Base-by-base conservation (phyloP, 208 protist genomes). In the Acanthamoeba royreba region DNA sequence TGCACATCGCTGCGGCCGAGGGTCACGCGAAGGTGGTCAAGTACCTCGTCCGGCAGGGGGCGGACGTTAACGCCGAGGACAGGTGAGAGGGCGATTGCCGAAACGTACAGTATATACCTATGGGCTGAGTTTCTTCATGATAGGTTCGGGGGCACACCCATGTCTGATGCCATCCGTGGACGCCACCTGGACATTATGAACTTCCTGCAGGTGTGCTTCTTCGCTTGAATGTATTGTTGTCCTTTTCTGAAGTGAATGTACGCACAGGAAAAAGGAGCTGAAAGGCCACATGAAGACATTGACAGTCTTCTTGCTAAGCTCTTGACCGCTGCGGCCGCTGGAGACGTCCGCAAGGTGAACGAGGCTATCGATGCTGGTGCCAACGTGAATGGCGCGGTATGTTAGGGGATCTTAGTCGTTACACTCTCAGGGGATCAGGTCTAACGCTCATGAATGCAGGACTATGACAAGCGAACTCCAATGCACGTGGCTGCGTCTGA, bases 381-480 rank as follows among this genome's bases (percentile, higher is more conserved):
- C 4, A 43, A 93, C 35, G n/a, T 45, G 4, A 45, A 93, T n/a
- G 22, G 63, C 47, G 81, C 81, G 15, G 47, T 46, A 35, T 4
- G 28, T 49, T 28, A 7, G 4, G 5, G 31, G 35, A 83, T 25
- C 74, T 31, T 31, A 17, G 1, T 28, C 43, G 31, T 2, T 40
- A 17, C 5, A 2, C n/a, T 8, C n/a, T n/a, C n/a, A n/a, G 19
- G 11, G 25, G 2, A 33, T 17, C 2, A n/a, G n/a, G n/a, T n/a
- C n/a, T n/a, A n/a, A n/a, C n/a, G n/a, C n/a, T n/a, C n/a, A n/a
- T n/a, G n/a, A n/a, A n/a, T n/a, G n/a, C n/a, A 74, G 28, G 96
- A 97, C 46, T 96, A 96, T 81, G 96, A 97, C 93, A 49, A 81
- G 35, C 72, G 94, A 19, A 93, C 90, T 0, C 86, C 96, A 25